Conservation (phyloP, 169 alveolate species). For the Plasmodium ovale region DNA sequence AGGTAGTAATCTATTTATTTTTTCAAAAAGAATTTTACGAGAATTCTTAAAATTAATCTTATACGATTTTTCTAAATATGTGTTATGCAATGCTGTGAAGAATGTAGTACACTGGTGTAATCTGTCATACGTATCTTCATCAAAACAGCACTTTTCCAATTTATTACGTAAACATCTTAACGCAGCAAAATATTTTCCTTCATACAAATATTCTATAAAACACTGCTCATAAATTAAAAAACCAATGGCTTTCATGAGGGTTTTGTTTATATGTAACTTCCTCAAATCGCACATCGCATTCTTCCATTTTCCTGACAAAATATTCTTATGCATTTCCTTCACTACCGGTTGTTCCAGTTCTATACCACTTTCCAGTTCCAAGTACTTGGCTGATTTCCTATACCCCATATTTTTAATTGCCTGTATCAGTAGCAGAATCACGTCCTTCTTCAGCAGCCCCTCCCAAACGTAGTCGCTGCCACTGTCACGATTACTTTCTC, state of each 20-base stretch:
- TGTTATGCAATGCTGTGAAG: not conserved
- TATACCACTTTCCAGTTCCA: constrained; percentile 81
- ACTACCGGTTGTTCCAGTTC: constrained; percentile 76
- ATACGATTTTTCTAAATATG: not conserved
- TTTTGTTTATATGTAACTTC: constrained; percentile 64
- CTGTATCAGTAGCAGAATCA: constrained; percentile 36
- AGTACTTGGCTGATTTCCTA: constrained; percentile 73
- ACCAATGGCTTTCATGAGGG: constrained; percentile 77
- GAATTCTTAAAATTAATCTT: constrained; percentile 28
- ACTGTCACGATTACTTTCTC: not conserved
- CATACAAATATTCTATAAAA: constrained; percentile 79
- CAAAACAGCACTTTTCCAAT: constrained; percentile 37
- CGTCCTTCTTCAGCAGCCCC: constrained; percentile 59
- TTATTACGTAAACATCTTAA: constrained; percentile 78
- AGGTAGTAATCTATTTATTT: constrained; percentile 72
- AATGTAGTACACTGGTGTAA: constrained; percentile 68
- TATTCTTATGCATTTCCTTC: constrained; percentile 73
- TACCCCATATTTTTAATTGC: constrained; percentile 73
- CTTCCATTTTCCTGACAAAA: constrained; percentile 78
- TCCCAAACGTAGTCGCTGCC: constrained; percentile 28
- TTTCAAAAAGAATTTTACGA: constrained; percentile 62
- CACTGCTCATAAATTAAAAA: constrained; percentile 83
- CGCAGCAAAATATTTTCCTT: constrained; percentile 78
- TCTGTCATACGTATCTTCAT: constrained; percentile 67
- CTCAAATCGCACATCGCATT: constrained; percentile 75